Base-by-base conservation (phyloP, 2,329 filamentous ascomycete species). In the Clonostachys sp. region DNA sequence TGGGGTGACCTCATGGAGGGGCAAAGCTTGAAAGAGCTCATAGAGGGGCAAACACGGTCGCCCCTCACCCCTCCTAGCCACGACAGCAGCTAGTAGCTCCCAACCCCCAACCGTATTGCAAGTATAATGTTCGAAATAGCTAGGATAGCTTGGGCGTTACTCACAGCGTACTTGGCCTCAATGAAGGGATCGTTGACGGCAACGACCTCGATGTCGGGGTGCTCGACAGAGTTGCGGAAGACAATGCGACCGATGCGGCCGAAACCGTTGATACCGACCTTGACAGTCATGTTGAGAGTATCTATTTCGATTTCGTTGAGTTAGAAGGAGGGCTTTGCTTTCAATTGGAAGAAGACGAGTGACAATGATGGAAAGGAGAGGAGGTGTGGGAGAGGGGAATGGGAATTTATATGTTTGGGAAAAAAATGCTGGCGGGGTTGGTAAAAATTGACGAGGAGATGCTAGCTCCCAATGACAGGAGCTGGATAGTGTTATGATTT, bases 151-250 rank as follows among this genome's bases (percentile, higher is more conserved):
- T 47, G 40, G 24, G 24, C 24, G 24, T 30, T 51, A 87, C 91
- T 80, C 85, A 96, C 92, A 73, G 94, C 94, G 77, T 97, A 97
- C 74, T 91, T 78, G 65, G 89, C 83, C 77, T 96, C 91, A 77
- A 99, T 97, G 87, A 99, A 97, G 63, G 94, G 94, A 74, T 97
- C 94, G 83, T 99, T 97, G 78, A 96, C 90, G 63, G 94, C 92
- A 65, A 96, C 90, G 64, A 99, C 81, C 65, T 96, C 82, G 68
- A 97, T 88, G 51, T 95, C 87, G 64, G 81, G 74, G 77, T 92
- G 87, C 84, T 95, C 87, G 69, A 95, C 71, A 65, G 92, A 89
- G 80, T 96, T 97, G 80, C 92, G 90, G 88, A 97, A 94, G 81
- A 97, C 86, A 73, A 99, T 96, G 74, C 94, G 89, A 68, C 94